Evolutionary conservation across 164 flowering plant genomes (phyloP), one percentile per base, ranked within the genome.

Genomic region (Brasenia schreberi): DNA sequence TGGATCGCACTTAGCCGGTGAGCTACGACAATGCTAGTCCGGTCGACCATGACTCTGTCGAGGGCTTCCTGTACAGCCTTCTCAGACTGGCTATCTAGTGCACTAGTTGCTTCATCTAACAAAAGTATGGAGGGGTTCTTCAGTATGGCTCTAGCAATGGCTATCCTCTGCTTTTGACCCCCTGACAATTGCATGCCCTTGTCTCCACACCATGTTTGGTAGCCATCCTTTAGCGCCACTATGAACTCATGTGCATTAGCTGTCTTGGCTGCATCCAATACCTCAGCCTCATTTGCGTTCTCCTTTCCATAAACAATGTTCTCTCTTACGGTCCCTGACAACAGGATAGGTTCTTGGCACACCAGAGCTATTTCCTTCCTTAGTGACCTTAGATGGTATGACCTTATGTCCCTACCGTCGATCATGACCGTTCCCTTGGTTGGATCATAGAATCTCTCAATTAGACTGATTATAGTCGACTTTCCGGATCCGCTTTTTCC

Each of bases 141-240:
- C 62, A 83, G 66, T 56, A 83, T 80, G 1, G 87, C 87, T 27
- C 85, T 73, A 59, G 87, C 85, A 23, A 83, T 65, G 18, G 82
- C 85, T 23, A 83, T 81, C 72, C 87, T 79, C 64, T 83, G 87
- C 77, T 83, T 81, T 70, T 83, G 87, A 7, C 87, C 87, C 43
- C 87, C 87, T 58, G 82, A 78, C 62, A 83, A 72, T 64, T 81
- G 87, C 1, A 79, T 78, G 64, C 87, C 85, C 71, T 82, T 72
- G 65, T 81, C 85, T 43, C 87, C 87, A 70, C 87, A 83, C 64
- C 74, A 71, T 5, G 84, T 84, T 4, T 79, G 74, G 43, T 82
- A 84, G 0, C 88, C 88, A 58, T 72, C 75, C 63, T 58, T 72
- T 75, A 75, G 69, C 33, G 65, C 67, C 73, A 71, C 70, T 59